phyloP scores from a whole-genome alignment of 1,139 yeast species.

The Geotrichum candidum region DNA sequence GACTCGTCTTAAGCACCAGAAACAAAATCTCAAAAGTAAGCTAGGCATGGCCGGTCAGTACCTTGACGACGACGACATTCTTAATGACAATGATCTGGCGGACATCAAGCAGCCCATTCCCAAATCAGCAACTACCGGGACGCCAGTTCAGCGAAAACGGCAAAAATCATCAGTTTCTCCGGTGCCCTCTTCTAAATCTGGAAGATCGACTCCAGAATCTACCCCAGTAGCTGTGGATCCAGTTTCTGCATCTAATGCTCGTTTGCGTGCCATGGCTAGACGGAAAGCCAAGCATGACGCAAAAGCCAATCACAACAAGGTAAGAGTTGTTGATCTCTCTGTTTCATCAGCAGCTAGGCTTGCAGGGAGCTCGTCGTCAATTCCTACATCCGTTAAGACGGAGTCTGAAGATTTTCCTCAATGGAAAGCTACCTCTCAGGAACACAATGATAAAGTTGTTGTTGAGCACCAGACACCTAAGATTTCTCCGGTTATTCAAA shows the following conservation, averaged over 20 bases:
- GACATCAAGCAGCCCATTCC: conserved; percentile 20
- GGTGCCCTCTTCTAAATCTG: conserved; percentile 23
- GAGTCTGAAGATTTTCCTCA: conserved; percentile 18
- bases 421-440: conserved; percentile 63
- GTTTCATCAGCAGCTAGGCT: conserved; percentile 69
- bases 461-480: conserved; percentile 72
- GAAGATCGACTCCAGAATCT: conserved; percentile 21
- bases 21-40: conserved; percentile 36
- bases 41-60: conserved; percentile 43
- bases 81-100: conserved; percentile 33
- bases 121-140: conserved; percentile 18
- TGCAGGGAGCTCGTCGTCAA: conserved; percentile 21
- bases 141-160: conserved; percentile 18
- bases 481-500: conserved; percentile 64
- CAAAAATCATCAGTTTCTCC: conserved; percentile 20
- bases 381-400: conserved; percentile 19
- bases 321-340: conserved; percentile 63
- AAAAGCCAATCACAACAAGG: conserved; percentile 51
- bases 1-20: conserved; percentile 38
- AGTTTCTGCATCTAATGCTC: conserved; percentile 50
- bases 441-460: conserved; percentile 74
- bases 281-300: conserved; percentile 83
- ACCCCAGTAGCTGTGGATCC: conserved; percentile 20
- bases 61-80: conserved; percentile 35
- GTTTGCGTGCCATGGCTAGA: conserved; percentile 89